Percentiles rank a stretch among this genome's conserved stretches.
Evolutionary conservation across 2,329 filamentous ascomycete species (phyloP).

Genomic region (Fusarium nodosum): DNA sequence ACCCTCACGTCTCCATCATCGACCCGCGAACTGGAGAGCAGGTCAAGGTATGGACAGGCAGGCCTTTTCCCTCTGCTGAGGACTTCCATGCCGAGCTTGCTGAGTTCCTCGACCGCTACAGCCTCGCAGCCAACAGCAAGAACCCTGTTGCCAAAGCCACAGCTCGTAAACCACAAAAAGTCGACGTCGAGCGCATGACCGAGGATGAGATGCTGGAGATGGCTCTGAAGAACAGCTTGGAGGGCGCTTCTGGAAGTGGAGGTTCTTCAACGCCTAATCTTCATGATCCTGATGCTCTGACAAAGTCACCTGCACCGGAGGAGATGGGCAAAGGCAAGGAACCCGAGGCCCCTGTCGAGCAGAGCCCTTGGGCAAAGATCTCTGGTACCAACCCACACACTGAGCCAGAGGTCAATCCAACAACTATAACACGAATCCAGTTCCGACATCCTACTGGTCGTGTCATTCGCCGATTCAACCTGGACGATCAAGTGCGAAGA

Average conservation of each 20-base stretch:
- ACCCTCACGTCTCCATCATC: slow-evolving; percentile 95
- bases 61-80: slow-evolving; percentile 78
- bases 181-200: slow-evolving; percentile 89
- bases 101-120: slow-evolving; percentile 98
- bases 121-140: slow-evolving; percentile 86
- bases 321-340: slow-evolving; percentile 70
- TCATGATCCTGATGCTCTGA: slow-evolving; percentile 89
- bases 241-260: slow-evolving; percentile 58
- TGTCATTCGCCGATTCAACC: slow-evolving; percentile 85
- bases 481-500: slow-evolving; percentile 81
- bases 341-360: slow-evolving; percentile 55
- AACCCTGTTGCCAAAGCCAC: slow-evolving; percentile 84
- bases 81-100: slow-evolving; percentile 94
- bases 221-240: slow-evolving; percentile 90
- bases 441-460: slow-evolving; percentile 89
- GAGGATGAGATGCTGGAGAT: slow-evolving; percentile 98
- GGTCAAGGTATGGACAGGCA: slow-evolving; percentile 94
- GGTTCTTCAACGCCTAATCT: slow-evolving; percentile 65
- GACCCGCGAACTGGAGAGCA: slow-evolving; percentile 97
- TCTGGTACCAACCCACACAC: slow-evolving; percentile 78
- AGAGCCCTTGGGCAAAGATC: slow-evolving; percentile 75
- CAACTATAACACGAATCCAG: slow-evolving; percentile 87
- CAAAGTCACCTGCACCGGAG: slow-evolving; percentile 69
- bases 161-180: slow-evolving; percentile 74
- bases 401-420: slow-evolving; percentile 80